Percentiles rank a stretch among this genome's conserved stretches.
phyloP scores from a whole-genome alignment of 2,329 filamentous ascomycete species.

The Orbilia javanica region DNA sequence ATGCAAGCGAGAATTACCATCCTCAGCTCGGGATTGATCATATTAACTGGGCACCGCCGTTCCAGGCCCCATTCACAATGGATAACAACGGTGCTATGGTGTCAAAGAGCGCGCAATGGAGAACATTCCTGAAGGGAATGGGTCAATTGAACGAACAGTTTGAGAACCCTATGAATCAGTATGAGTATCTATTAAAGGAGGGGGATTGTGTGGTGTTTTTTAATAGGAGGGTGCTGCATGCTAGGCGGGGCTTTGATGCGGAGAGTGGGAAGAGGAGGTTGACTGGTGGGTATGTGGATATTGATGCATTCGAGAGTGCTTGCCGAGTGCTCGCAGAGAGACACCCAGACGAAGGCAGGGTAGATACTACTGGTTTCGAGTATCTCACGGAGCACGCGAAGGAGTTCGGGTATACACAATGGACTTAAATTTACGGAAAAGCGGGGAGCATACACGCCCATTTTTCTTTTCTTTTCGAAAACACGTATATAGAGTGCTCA shows the following conservation, averaged over 20 bases:
- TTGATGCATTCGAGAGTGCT: constrained; percentile 72
- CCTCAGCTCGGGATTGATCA: constrained; percentile 61
- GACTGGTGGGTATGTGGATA: constrained; percentile 84
- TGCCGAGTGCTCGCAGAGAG: constrained; percentile 66
- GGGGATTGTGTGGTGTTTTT: constrained; percentile 96
- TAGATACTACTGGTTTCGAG: constrained; percentile 29
- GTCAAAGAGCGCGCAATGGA: constrained; percentile 47
- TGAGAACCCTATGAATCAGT: constrained; percentile 72
- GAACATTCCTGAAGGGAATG: constrained; percentile 66
- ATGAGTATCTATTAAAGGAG: constrained; percentile 78
- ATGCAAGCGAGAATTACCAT: constrained; percentile 58
- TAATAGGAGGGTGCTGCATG: constrained; percentile 87
- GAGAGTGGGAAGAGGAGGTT: constrained; percentile 80
- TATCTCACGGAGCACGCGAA: constrained; percentile 19
- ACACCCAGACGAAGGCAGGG: constrained; percentile 53
- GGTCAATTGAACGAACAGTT: constrained; percentile 64
- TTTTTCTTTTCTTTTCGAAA: too few relatives aligned
- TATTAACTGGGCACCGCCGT: constrained; percentile 82
- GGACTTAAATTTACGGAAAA: constrained; percentile 14
- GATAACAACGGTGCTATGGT: constrained; percentile 38
- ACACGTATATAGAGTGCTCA: neutral
- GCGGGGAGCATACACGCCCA: neutral
- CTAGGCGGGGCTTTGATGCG: constrained; percentile 79
- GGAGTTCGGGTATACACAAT: constrained; percentile 40
- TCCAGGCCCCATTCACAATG: constrained; percentile 73